Evolutionary conservation across 2,329 filamentous ascomycete species (phyloP), one percentile per base, ranked within the genome.

Genomic region (Fusarium bulbicola): DNA sequence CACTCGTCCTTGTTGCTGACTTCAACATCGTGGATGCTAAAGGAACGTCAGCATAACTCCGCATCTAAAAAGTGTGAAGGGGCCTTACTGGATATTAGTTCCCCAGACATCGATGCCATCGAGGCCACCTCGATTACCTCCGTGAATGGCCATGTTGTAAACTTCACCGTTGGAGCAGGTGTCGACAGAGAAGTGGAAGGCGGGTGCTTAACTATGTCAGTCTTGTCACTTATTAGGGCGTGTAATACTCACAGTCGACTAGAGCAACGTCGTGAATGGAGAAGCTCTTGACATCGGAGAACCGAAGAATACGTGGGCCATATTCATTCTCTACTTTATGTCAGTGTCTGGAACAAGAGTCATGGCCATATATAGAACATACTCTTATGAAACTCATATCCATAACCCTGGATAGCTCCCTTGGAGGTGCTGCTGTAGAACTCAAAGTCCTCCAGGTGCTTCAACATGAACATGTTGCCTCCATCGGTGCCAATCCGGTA

Each of bases 1-100:
- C 70, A 75, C 16, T 75, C 73, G 30, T 75, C 73, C 52, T 75
- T 75, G 67, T 75, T 75, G 65, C 72, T 75, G 37, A 75, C 73
- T 57, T 75, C 72, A 11, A 75, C 46, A 7, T 75, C 73, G 64
- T 75, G 73, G 21, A 75, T 66, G 45, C 49, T 52, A 2, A 26
- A 20, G 7, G 0, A 3, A 11, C 4, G 1, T 52, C 0, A 52
- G 30, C 4, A 24, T 4, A 13, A 4, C 4, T 49, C 30, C 30
- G 11, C 11, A 30, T 30, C 30, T 30, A n/a, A 6, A 5, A 32
- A 3, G 7, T 1, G 14, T 9, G 7, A n/a, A 18, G 28, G 3
- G 12, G 21, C 1, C 0, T 50, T 50, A 52, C 49, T 62, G 66
- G 39, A 75, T 70, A 28, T 75, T 75, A 7, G 66, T 69, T 15